Percentiles rank a stretch among this genome's conserved stretches.
Evolutionary conservation across 768 basidiomycete species (phyloP).

Genomic region (Agrocybe chaxingu): DNA sequence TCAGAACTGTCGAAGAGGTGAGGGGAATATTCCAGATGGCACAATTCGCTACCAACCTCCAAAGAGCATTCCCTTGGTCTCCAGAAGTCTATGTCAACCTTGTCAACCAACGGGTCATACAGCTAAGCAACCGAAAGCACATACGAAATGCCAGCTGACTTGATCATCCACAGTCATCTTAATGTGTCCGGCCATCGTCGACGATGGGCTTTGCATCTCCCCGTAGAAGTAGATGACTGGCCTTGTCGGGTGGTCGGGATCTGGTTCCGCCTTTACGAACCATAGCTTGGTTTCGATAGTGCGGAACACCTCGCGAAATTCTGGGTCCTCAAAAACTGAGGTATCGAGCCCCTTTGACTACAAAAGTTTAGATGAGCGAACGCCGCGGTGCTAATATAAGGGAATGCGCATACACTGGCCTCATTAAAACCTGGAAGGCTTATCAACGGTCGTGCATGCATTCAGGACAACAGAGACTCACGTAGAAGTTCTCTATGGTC

Average conservation of each 20-base stretch:
- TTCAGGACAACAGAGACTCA: slow-evolving; percentile 32
- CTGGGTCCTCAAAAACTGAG: slow-evolving; percentile 45
- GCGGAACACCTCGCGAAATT: slow-evolving; percentile 52
- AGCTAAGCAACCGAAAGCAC: slow-evolving; percentile 17
- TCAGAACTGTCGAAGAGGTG: slow-evolving; percentile 40
- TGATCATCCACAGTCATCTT: slow-evolving; percentile 55
- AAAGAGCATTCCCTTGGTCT: slow-evolving; percentile 48
- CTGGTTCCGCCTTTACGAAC: slow-evolving; percentile 36
- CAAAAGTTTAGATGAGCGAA: not conserved
- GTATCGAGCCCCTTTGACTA: slow-evolving; percentile 30
- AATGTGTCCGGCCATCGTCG: slow-evolving; percentile 51
- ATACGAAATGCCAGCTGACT: slow-evolving; percentile 63
- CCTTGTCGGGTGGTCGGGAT: slow-evolving; percentile 45
- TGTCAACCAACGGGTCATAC: not conserved
- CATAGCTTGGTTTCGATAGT: slow-evolving; percentile 44
- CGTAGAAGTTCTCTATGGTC: slow-evolving; percentile 66
- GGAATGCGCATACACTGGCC: slow-evolving; percentile 17
- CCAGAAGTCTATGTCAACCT: slow-evolving; percentile 41
- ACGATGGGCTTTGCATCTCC: slow-evolving; percentile 40
- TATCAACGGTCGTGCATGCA: not conserved
- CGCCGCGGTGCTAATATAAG: not conserved
- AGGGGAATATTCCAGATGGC: not conserved
- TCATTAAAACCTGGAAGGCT: slow-evolving; percentile 45
- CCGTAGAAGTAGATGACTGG: slow-evolving; percentile 56
- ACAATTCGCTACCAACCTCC: slow-evolving; percentile 42